phyloP scores from a whole-genome alignment of 768 basidiomycete genomes.

The Cystofilobasidium ferigula region DNA sequence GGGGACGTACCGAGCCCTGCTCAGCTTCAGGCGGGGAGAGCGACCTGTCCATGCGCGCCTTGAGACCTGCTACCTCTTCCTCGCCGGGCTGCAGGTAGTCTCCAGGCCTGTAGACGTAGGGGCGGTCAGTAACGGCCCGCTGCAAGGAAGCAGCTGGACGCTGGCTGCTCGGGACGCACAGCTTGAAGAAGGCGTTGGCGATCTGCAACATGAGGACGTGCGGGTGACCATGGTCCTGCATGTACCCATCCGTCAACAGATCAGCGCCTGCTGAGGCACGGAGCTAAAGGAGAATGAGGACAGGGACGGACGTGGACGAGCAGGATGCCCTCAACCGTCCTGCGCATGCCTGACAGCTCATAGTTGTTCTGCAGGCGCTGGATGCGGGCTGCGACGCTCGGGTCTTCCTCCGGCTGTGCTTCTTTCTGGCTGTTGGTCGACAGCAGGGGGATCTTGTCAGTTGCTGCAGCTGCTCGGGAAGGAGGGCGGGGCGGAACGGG shows the following conservation, averaged over 20 bases:
- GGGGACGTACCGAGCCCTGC: slow-evolving; percentile 2
- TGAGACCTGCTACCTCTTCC: slow-evolving; percentile 80
- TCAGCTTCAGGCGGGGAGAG: slow-evolving; percentile 45
- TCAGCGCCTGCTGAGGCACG: neutral
- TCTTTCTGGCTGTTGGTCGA: slow-evolving; percentile 65
- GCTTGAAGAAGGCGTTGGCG: slow-evolving; percentile 97
- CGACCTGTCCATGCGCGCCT: slow-evolving; percentile 75
- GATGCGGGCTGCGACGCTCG: slow-evolving; percentile 84
- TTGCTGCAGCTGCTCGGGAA: neutral
- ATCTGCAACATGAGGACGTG: slow-evolving; percentile 98
- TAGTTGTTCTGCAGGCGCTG: slow-evolving; percentile 93
- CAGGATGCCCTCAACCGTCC: slow-evolving; percentile 62
- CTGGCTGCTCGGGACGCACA: slow-evolving; percentile 47
- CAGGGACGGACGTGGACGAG: slow-evolving; percentile 31
- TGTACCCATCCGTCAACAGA: slow-evolving; percentile 6
- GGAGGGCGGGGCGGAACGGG: neutral
- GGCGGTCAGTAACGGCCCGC: neutral
- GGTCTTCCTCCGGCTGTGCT: slow-evolving; percentile 93
- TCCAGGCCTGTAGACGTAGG: slow-evolving; percentile 58
- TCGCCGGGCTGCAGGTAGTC: slow-evolving; percentile 96
- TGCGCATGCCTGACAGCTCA: slow-evolving; percentile 90
- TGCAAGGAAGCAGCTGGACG: neutral
- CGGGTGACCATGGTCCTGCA: slow-evolving; percentile 88
- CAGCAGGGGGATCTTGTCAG: neutral
- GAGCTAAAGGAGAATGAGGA: neutral